phyloP scores from a whole-genome alignment of 495 filamentous ascomycete genomes.

The Penicillium steckii region DNA sequence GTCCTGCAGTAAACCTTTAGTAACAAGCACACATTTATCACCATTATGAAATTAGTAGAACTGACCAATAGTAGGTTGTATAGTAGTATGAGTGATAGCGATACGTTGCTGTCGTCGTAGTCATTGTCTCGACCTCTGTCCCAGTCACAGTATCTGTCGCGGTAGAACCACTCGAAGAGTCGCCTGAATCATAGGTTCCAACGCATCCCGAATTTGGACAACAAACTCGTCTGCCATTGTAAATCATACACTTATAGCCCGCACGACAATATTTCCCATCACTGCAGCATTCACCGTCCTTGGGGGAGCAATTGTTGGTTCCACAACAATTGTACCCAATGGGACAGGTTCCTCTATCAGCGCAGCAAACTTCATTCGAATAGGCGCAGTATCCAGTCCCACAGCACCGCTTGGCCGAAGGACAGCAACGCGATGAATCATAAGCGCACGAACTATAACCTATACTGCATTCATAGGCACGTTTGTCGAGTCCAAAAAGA shows the following conservation, averaged over 20 bases:
- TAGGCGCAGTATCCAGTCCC: constrained; percentile 16
- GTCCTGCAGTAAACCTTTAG: constrained; percentile 14
- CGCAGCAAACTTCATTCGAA: constrained; percentile 14
- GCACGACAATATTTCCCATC: constrained; percentile 18
- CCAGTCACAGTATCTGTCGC: background rate
- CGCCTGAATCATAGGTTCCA: constrained; percentile 7
- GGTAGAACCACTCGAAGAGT: background rate
- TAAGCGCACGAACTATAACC: constrained; percentile 16
- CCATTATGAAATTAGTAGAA: background rate
- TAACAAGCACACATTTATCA: background rate
- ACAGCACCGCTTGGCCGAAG: constrained; percentile 10
- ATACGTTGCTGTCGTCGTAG: constrained; percentile 1
- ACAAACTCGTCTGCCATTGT: constrained; percentile 11
- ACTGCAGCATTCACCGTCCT: constrained; percentile 16
- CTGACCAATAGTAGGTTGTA: constrained; percentile 24
- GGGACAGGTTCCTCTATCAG: constrained; percentile 15
- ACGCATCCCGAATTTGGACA: constrained; percentile 17
- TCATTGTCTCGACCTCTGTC: background rate
- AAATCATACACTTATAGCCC: constrained; percentile 17
- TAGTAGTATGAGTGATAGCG: constrained; percentile 14
- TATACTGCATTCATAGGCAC: constrained; percentile 1
- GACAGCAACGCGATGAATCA: constrained; percentile 15
- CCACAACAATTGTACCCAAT: constrained; percentile 22
- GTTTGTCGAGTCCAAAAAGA: constrained; percentile 1
- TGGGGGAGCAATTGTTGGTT: constrained; percentile 12